Conservation (phyloP, 2,329 filamentous ascomycete species). For the Colletotrichum sp. region DNA sequence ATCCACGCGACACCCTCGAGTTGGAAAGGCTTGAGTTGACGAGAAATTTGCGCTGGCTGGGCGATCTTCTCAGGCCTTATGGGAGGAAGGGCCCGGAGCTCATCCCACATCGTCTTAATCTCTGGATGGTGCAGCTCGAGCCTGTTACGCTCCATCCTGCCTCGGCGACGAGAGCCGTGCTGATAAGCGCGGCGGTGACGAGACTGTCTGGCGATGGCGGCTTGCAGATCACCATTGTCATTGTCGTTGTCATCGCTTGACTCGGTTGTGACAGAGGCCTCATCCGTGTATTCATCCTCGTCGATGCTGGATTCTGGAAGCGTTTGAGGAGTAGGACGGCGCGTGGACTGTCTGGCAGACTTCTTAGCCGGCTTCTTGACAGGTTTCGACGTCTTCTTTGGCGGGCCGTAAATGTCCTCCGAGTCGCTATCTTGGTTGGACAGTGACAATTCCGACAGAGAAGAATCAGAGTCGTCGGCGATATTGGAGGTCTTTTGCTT, state of each 20-base stretch:
- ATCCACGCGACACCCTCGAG: conserved; percentile 95
- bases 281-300: background rate
- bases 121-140: conserved; percentile 80
- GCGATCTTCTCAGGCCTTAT: conserved; percentile 67
- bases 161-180: conserved; percentile 26
- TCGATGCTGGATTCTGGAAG: background rate
- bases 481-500: conserved; percentile 7
- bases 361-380: background rate
- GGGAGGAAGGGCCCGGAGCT: conserved; percentile 70
- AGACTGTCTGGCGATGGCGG: conserved; percentile 22
- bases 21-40: conserved; percentile 90
- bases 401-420: background rate
- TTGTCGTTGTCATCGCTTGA: background rate
- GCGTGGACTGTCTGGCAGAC: background rate
- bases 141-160: conserved; percentile 61
- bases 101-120: conserved; percentile 84
- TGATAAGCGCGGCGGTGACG: conserved; percentile 38
- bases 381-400: background rate
- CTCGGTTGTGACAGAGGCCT: background rate
- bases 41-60: conserved; percentile 80
- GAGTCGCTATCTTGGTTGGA: background rate
- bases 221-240: background rate
- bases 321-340: background rate
- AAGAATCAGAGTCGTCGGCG: conserved; percentile 22
- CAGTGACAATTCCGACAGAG: background rate